Conservation (phyloP, 2,329 filamentous ascomycete species). For the Scolecobasidium constrictum region DNA sequence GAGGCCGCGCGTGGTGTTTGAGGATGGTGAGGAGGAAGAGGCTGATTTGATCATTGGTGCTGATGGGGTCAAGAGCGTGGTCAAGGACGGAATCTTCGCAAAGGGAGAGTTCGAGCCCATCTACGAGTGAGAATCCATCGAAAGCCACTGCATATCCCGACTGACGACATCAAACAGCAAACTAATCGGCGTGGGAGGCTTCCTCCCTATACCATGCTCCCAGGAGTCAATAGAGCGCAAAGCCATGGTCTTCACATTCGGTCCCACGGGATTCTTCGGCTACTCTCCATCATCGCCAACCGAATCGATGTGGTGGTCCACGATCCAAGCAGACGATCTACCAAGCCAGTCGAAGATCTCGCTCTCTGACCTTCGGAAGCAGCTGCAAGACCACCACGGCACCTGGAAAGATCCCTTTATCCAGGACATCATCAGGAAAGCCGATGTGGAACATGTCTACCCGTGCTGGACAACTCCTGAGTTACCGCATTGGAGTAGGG, state of each 20-base stretch:
- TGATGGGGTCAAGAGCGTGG: conserved; percentile 19
- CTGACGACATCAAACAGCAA: conserved; percentile 11
- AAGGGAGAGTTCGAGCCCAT: conserved; percentile 12
- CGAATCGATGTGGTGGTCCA: conserved; percentile 36
- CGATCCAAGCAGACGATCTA: conserved; percentile 16
- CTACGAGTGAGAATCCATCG: conserved; percentile 14
- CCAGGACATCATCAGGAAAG: conserved; percentile 21
- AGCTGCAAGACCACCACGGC: conserved; percentile 30
- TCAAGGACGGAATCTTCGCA: conserved; percentile 15
- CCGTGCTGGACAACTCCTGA: conserved; percentile 38
- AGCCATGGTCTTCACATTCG: conserved; percentile 33
- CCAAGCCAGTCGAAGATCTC: conserved; percentile 12
- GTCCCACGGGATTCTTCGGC: conserved; percentile 40
- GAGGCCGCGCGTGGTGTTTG: conserved; percentile 12
- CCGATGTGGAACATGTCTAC: conserved; percentile 32
- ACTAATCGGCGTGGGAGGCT: conserved; percentile 33
- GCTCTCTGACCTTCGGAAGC: conserved; percentile 15
- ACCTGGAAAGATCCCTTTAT: conserved; percentile 35
- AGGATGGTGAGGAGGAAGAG: conserved; percentile 14
- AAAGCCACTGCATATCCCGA: background rate
- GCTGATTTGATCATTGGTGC: conserved; percentile 21
- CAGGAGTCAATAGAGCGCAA: conserved; percentile 17
- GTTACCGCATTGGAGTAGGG: conserved; percentile 36
- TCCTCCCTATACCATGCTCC: conserved; percentile 26
- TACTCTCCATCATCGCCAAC: conserved; percentile 28